Conservation (phyloP, 1,284 basidiomycete genomes). For the Irpex rosettiformis region DNA sequence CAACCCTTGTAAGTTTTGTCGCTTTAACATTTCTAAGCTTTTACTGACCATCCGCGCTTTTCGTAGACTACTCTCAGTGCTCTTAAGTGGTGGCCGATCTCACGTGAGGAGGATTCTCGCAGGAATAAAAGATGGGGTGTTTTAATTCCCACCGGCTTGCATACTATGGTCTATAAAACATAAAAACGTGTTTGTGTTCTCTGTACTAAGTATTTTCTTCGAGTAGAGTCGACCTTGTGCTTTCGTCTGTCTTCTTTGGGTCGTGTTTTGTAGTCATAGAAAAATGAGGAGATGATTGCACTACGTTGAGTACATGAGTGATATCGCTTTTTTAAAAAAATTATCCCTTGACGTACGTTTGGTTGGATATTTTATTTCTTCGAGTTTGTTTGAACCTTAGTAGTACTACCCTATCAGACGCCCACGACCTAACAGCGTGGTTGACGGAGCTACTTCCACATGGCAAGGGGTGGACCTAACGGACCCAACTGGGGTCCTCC, state of each 20-base stretch:
- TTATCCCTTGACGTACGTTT: too few relatives aligned
- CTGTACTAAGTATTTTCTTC: neutral
- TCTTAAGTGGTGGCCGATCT: conserved; percentile 4
- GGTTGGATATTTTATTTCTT: too few relatives aligned
- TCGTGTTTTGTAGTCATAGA: neutral
- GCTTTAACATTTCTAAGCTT: neutral
- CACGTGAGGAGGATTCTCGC: neutral
- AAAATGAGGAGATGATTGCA: neutral
- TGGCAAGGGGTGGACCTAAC: too few relatives aligned
- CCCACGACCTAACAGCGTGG: neutral
- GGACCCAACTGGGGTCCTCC: too few relatives aligned
- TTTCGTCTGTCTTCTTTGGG: neutral
- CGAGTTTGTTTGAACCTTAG: too few relatives aligned
- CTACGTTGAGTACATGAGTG: neutral
- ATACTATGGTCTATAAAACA: too few relatives aligned
- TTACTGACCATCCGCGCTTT: neutral
- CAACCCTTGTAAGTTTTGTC: conserved; percentile 12
- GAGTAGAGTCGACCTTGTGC: neutral
- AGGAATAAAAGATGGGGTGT: too few relatives aligned
- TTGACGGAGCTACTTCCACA: neutral
- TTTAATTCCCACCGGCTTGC: too few relatives aligned
- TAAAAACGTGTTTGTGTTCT: neutral
- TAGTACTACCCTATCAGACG: neutral
- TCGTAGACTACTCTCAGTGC: conserved; percentile 16
- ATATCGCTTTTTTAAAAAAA: too few relatives aligned